Evolutionary conservation across 2,329 filamentous ascomycete species (phyloP).

Genomic region (Pseudogymnoascus sp.): DNA sequence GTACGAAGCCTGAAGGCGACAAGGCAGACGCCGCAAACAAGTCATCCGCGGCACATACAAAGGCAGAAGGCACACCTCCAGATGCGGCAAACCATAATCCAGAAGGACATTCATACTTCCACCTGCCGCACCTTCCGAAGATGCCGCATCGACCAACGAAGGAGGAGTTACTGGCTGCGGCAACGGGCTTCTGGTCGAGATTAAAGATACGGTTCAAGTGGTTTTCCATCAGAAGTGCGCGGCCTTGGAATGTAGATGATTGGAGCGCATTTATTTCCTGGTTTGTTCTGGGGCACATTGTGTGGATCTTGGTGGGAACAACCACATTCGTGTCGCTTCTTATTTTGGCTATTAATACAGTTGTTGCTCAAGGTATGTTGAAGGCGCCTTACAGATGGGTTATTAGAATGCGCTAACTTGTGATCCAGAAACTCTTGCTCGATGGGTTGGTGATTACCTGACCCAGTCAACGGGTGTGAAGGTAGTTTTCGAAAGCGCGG

Average conservation of each 20-base stretch:
- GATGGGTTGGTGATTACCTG: conserved; percentile 91
- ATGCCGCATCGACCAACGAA: conserved; percentile 85
- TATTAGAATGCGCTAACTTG: conserved; percentile 17
- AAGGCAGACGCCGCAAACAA: neutral
- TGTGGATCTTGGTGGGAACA: conserved; percentile 94
- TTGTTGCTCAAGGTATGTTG: conserved; percentile 76
- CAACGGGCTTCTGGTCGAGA: conserved; percentile 86
- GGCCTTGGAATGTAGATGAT: conserved; percentile 93
- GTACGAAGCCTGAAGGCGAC: neutral
- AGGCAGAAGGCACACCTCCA: neutral
- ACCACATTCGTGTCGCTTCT: conserved; percentile 93
- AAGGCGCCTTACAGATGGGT: conserved; percentile 18
- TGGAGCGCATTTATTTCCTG: conserved; percentile 93
- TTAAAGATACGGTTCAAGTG: conserved; percentile 92
- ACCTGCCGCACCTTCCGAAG: conserved; percentile 52
- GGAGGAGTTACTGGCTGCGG: conserved; percentile 84
- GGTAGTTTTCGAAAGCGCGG: conserved; percentile 93
- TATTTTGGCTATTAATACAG: conserved; percentile 88
- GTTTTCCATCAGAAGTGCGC: conserved; percentile 87
- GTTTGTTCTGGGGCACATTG: conserved; percentile 85
- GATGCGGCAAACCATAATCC: neutral
- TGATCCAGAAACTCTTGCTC: conserved; percentile 70
- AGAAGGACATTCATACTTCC: conserved; percentile 37
- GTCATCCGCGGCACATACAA: neutral
- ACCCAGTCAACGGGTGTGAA: conserved; percentile 89